A percentile compares a stretch with the other conserved stretches of the same genome.
Conservation (phyloP, 495 filamentous ascomycete species). For the Penicillium coprophilum region DNA sequence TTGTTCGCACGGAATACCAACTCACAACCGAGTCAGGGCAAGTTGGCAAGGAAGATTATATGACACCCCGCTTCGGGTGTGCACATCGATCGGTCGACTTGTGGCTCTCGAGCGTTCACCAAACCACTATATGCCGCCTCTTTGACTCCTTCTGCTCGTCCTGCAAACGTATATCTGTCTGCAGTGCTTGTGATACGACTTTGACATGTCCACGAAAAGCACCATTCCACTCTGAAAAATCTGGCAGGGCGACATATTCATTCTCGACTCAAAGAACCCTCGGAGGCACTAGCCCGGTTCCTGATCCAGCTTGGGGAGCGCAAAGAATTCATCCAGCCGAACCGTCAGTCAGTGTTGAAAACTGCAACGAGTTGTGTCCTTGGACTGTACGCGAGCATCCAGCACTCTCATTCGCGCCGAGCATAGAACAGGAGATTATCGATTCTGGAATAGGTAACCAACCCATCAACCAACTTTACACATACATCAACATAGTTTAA, state of each 20-base stretch:
- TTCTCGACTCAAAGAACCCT: constrained; percentile 45
- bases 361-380: constrained; percentile 46
- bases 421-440: constrained; percentile 40
- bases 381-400: constrained; percentile 48
- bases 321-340: constrained; percentile 48
- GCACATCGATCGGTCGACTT: constrained; percentile 49
- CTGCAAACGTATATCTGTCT: constrained; percentile 43
- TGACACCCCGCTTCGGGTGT: constrained; percentile 49
- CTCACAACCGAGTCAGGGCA: constrained; percentile 39
- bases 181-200: constrained; percentile 40
- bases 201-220: constrained; percentile 43
- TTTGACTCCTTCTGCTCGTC: constrained; percentile 41
- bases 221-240: constrained; percentile 27
- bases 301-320: constrained; percentile 36
- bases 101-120: constrained; percentile 47
- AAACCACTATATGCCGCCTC: constrained; percentile 42
- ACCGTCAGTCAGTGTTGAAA: constrained; percentile 36
- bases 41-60: constrained; percentile 44
- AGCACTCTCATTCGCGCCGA: constrained; percentile 35
- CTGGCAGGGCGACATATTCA: constrained; percentile 34
- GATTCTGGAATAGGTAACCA: constrained; percentile 38
- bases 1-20: constrained; percentile 44
- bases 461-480: constrained; percentile 40
- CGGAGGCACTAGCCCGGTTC: constrained; percentile 30
- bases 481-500: constrained; percentile 42